A percentile compares a stretch with the other conserved stretches of the same genome.
Evolutionary conservation across 2,329 filamentous ascomycete species (phyloP).

Genomic region (Fusarium sp.): DNA sequence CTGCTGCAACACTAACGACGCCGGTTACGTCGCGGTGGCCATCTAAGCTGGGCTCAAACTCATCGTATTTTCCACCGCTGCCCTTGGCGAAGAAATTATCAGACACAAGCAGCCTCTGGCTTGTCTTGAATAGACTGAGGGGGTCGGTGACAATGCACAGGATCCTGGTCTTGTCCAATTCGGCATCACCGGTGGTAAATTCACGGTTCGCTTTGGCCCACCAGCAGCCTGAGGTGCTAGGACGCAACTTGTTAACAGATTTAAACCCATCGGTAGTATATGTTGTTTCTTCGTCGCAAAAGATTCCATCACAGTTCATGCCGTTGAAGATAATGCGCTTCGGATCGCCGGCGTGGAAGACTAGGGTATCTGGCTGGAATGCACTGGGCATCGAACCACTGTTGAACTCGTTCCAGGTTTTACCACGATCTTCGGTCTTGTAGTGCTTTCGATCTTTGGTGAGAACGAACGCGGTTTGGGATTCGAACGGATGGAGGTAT

Average conservation of each 20-base stretch:
- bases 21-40: slow-evolving; percentile 79
- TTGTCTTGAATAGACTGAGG: slow-evolving; percentile 75
- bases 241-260: slow-evolving; percentile 71
- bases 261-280: slow-evolving; percentile 92
- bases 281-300: slow-evolving; percentile 70
- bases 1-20: slow-evolving; percentile 81
- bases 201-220: slow-evolving; percentile 84
- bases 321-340: slow-evolving; percentile 88
- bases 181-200: slow-evolving; percentile 76
- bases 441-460: slow-evolving; percentile 78
- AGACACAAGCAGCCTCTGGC: slow-evolving; percentile 83
- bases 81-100: slow-evolving; percentile 79
- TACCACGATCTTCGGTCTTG: slow-evolving; percentile 83
- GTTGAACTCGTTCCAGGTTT: slow-evolving; percentile 81
- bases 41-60: slow-evolving; percentile 82
- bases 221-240: slow-evolving; percentile 79
- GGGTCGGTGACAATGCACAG: slow-evolving; percentile 83
- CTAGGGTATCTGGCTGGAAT: slow-evolving; percentile 65
- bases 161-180: slow-evolving; percentile 75
- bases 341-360: slow-evolving; percentile 85
- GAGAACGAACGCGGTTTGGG: slow-evolving; percentile 82
- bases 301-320: slow-evolving; percentile 72
- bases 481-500: slow-evolving; percentile 81
- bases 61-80: slow-evolving; percentile 60
- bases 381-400: slow-evolving; percentile 68